Evolutionary conservation across 2,329 filamentous ascomycete genomes (phyloP).

Genomic region (Colletotrichum gigasporum): DNA sequence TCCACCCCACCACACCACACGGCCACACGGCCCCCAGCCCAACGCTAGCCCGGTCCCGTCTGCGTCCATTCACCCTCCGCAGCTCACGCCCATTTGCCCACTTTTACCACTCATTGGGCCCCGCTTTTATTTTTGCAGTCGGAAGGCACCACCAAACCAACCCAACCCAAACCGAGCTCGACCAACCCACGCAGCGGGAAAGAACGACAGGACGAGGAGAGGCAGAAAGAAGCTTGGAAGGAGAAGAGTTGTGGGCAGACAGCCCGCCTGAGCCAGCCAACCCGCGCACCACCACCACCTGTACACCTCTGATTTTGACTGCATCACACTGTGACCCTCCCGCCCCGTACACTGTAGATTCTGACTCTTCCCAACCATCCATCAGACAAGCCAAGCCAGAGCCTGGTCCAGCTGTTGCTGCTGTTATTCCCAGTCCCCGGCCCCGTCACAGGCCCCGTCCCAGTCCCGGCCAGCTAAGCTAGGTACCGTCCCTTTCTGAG

Average conservation of each 20-base stretch:
- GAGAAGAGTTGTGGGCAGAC: not conserved
- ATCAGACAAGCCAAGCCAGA: too few relatives aligned
- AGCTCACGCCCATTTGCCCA: conserved; percentile 6
- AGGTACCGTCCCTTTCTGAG: too few relatives aligned
- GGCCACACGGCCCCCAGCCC: conserved; percentile 22
- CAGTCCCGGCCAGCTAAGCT: too few relatives aligned
- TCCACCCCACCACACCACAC: conserved; percentile 11
- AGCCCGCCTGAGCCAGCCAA: not conserved
- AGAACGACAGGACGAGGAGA: not conserved
- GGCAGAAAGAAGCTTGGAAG: not conserved
- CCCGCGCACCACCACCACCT: not conserved
- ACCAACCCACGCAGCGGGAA: too few relatives aligned
- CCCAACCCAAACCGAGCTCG: too few relatives aligned
- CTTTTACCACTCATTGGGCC: not conserved
- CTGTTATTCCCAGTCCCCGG: too few relatives aligned
- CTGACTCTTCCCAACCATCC: too few relatives aligned
- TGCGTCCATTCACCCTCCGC: conserved; percentile 20
- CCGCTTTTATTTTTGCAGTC: conserved; percentile 5
- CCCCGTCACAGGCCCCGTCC: too few relatives aligned
- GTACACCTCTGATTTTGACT: too few relatives aligned
- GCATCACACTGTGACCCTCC: not conserved
- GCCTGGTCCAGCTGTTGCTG: too few relatives aligned
- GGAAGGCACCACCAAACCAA: too few relatives aligned
- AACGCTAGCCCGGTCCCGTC: conserved; percentile 14
- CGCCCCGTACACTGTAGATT: too few relatives aligned